Evolutionary conservation across 1,139 yeast genomes (phyloP).

Genomic region (Geotrichum bryndzae): DNA sequence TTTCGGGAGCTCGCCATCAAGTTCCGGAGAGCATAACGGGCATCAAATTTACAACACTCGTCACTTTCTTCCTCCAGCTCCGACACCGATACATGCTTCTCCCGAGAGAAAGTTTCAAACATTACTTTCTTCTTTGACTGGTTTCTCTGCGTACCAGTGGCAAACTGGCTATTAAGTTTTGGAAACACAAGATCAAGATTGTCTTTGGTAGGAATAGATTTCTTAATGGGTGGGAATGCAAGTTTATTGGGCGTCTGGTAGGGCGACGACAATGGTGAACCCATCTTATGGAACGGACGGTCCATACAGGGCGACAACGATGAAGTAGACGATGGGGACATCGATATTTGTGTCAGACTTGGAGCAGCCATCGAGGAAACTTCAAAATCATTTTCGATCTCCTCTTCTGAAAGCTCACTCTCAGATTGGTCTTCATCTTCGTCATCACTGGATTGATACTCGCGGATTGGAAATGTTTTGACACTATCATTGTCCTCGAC

Average conservation of each 20-base stretch:
- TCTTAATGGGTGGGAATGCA: not conserved
- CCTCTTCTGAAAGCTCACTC: not conserved
- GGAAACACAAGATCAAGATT: constrained; percentile 11
- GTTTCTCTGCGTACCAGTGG: not conserved
- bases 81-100: not conserved
- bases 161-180: constrained; percentile 3
- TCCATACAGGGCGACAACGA: constrained; percentile 5
- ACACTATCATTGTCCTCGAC: not conserved
- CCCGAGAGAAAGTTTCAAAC: not conserved
- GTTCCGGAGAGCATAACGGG: not conserved
- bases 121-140: not conserved
- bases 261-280: constrained; percentile 4
- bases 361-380: not conserved
- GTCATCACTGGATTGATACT: constrained; percentile 11
- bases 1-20: not conserved
- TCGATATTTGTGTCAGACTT: not conserved
- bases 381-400: not conserved
- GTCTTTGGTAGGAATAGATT: not conserved
- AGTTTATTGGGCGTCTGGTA: not conserved
- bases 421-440: constrained; percentile 4
- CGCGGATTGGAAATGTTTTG: not conserved
- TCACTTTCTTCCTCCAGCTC: not conserved
- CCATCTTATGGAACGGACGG: not conserved
- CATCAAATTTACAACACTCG: not conserved
- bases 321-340: not conserved